phyloP scores from a whole-genome alignment of 2,329 filamentous ascomycete genomes.

The Colletotrichum tabaci region DNA sequence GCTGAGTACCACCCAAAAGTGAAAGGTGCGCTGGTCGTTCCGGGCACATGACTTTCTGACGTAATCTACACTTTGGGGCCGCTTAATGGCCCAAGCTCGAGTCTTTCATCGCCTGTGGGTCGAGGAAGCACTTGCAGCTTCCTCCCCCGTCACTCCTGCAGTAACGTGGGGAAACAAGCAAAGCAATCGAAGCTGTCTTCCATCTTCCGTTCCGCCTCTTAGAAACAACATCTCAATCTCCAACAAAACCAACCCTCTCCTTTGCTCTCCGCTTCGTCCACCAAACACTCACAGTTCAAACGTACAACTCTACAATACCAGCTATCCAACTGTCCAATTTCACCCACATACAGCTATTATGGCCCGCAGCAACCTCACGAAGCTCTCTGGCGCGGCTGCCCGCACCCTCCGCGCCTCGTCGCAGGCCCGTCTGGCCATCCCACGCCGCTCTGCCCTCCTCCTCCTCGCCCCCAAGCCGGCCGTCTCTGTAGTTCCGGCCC shows the following conservation, averaged over 20 bases:
- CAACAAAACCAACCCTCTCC: not conserved
- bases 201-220: not conserved
- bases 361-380: slow-evolving; percentile 51
- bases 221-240: slow-evolving; percentile 6
- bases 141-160: slow-evolving; percentile 24
- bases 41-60: slow-evolving; percentile 42
- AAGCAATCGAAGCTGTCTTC: slow-evolving; percentile 34
- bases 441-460: slow-evolving; percentile 27
- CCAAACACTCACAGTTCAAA: not conserved
- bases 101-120: not conserved
- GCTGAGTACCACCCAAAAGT: slow-evolving; percentile 3
- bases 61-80: slow-evolving; percentile 21
- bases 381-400: slow-evolving; percentile 56
- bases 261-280: not conserved
- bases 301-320: not conserved
- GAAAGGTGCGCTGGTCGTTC: slow-evolving; percentile 21
- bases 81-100: not conserved
- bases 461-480: slow-evolving; percentile 30
- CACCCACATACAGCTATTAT: slow-evolving; percentile 44
- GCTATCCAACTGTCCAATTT: not conserved
- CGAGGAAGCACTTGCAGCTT: slow-evolving; percentile 12
- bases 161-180: slow-evolving; percentile 39
- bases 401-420: slow-evolving; percentile 51
- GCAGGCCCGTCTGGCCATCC: slow-evolving; percentile 43
- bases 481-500: slow-evolving; percentile 43